Base-by-base conservation (phyloP, 306 rosid species). In the Dalbergia cochinchinensis region DNA sequence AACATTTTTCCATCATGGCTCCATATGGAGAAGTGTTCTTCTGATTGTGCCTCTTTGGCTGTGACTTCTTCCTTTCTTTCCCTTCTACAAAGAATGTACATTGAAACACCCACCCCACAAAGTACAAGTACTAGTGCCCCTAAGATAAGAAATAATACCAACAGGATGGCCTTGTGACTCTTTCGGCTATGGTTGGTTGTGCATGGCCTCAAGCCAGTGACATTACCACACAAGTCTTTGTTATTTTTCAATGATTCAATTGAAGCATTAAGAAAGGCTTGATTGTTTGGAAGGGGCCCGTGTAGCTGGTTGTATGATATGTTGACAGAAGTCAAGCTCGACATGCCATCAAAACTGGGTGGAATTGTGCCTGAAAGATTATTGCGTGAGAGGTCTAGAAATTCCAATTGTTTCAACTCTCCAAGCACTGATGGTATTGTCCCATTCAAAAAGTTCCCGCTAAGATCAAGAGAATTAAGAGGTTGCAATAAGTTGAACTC, bases 351-450 rank as follows among this genome's bases (percentile, higher is more conserved):
- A 57, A 87, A 84, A 50, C 13, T 19, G 4, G 80, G 18, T 8
- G 90, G 90, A n/a, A 84, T 78, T 0, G 48, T 64, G 33, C 87
- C 83, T 13, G 71, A 69, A 15, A 87, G 77, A 37, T 22, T 35
- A 14, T 87, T 87, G 60, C 54, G 74, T 2, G 90, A 83, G 16
- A 88, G 80, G 68, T 88, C 74, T 69, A 88, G 65, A 6, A 0
- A 6, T 39, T 58, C 35, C 51, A 88, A 65, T 12, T 15, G 22
- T 18, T 26, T 31, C 57, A 85, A 53, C 4, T 15, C 22, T 44
- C 89, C 91, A n/a, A 83, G 71, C 31, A 51, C 54, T 58, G 70
- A 4, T n/a, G 87, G 85, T 22, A 86, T 71, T 39, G 18, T 44
- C 4, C 65, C 57, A 5, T 1, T 55, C 48, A 83, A 78, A 1